These are phyloP conservation scores for Pythium graminicola DNA, from an alignment of 352 stramenopile genomes.

Conservation along the genomic window DNA sequence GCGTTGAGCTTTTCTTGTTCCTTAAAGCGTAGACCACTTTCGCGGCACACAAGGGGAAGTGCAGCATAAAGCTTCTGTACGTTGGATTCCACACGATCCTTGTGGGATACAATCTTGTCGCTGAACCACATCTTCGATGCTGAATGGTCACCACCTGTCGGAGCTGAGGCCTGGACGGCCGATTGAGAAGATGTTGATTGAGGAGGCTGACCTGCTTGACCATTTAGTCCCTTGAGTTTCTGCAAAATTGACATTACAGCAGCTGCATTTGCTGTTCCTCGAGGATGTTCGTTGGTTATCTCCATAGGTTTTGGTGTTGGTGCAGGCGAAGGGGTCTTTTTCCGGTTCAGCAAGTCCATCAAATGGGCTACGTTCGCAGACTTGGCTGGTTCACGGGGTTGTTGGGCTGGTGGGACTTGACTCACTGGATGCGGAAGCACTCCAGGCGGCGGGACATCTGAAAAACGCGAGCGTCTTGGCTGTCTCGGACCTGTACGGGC, in stretches of 20 bases:
- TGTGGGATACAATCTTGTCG: conserved; percentile 74
- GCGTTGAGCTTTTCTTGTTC: conserved; percentile 72
- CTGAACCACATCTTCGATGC: conserved; percentile 83
- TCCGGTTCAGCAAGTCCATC: conserved; percentile 76
- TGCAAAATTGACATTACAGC: conserved; percentile 84
- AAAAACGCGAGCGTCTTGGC: conserved; percentile 30
- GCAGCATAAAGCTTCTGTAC: conserved; percentile 82
- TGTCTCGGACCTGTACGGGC: conserved; percentile 21
- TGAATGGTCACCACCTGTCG: conserved; percentile 13
- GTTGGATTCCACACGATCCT: conserved; percentile 80
- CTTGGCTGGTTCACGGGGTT: conserved; percentile 28
- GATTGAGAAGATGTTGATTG: conserved; percentile 10
- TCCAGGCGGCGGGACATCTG: conserved; percentile 18
- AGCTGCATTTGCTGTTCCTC: conserved; percentile 43
- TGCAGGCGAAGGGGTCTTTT: conserved; percentile 27
- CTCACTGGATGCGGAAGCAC: conserved; percentile 14
- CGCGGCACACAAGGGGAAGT: conserved; percentile 69
- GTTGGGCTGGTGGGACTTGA: conserved; percentile 18
- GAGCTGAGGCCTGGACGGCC: conserved; percentile 9
- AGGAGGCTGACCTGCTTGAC: conserved; percentile 12
- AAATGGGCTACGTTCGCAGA: conserved; percentile 75
- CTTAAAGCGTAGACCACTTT: conserved; percentile 74
- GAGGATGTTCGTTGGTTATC: conserved; percentile 51
- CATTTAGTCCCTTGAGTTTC: conserved; percentile 63
- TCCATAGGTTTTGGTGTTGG: conserved; percentile 19